phyloP scores from a whole-genome alignment of 116 monocot genomes.

The Phalaenopsis hybrid region DNA sequence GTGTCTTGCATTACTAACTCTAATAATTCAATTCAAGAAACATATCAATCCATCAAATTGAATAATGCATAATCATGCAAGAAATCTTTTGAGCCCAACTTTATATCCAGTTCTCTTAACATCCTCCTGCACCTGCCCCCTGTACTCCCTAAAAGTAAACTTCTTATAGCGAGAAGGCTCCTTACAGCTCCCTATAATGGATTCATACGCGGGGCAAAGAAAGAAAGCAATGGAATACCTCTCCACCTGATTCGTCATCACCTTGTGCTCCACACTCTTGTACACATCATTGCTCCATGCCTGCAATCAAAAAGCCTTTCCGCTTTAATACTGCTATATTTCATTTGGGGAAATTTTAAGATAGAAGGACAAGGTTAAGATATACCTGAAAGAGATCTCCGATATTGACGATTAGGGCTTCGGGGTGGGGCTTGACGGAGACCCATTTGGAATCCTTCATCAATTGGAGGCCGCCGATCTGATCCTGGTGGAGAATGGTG shows the following conservation, averaged over 20 bases:
- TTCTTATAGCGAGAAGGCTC: constrained; percentile 28
- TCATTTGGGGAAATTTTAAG: neutral
- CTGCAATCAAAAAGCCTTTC: constrained; percentile 12
- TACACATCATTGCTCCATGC: constrained; percentile 62
- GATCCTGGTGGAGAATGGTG: constrained; percentile 50
- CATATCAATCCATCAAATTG: neutral
- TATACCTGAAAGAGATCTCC: constrained; percentile 64
- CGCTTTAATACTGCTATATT: too few species aligned
- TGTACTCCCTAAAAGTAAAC: constrained; percentile 55
- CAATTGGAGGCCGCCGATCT: constrained; percentile 50
- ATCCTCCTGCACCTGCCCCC: constrained; percentile 41
- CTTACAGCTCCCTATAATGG: constrained; percentile 25
- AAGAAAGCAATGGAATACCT: constrained; percentile 60
- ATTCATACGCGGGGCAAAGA: constrained; percentile 48
- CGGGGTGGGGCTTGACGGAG: constrained; percentile 43
- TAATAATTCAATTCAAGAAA: neutral
- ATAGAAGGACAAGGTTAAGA: neutral
- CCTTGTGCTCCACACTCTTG: constrained; percentile 59
- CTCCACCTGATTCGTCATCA: constrained; percentile 39
- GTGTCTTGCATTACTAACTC: too few species aligned
- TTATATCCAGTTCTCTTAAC: constrained; percentile 44
- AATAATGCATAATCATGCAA: neutral
- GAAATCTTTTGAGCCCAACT: constrained; percentile 48
- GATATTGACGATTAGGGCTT: constrained; percentile 52
- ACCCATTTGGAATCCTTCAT: constrained; percentile 49